Conservation (phyloP, 2,329 filamentous ascomycete species). For the Claviceps sp. region DNA sequence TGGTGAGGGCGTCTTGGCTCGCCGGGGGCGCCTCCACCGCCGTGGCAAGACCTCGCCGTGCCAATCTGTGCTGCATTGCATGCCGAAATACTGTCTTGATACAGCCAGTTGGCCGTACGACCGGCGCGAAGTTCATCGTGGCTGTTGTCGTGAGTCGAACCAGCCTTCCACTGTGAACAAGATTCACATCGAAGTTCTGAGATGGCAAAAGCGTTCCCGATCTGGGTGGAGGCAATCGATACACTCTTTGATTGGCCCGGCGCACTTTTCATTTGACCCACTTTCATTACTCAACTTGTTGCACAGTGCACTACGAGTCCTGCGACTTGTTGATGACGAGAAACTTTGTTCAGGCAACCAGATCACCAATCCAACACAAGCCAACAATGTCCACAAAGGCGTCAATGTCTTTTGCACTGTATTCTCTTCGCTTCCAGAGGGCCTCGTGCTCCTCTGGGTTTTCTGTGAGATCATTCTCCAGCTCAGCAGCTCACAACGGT, state of each 20-base stretch:
- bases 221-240: conserved; percentile 4
- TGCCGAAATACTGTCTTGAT: conserved; percentile 52
- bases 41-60: conserved; percentile 35
- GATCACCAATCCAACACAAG: not conserved
- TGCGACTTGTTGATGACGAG: too few relatives aligned
- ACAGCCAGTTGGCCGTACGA: conserved; percentile 56
- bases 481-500: conserved; percentile 18
- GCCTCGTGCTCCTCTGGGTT: not conserved
- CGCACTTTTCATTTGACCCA: conserved; percentile 17
- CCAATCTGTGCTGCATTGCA: conserved; percentile 34
- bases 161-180: not conserved
- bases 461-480: conserved; percentile 11
- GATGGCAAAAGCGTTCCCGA: not conserved
- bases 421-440: conserved; percentile 11
- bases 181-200: not conserved
- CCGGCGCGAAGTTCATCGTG: conserved; percentile 46
- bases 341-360: conserved; percentile 7
- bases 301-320: too few relatives aligned
- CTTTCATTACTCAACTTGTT: not conserved
- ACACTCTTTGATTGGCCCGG: conserved; percentile 24
- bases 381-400: conserved; percentile 9
- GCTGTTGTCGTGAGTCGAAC: conserved; percentile 9
- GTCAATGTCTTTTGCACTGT: conserved; percentile 13
- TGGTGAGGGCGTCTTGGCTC: conserved; percentile 16
- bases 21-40: conserved; percentile 11